A percentile compares a stretch with the other conserved stretches of the same genome.
phyloP scores from a whole-genome alignment of 2,329 filamentous ascomycete species.

The Xylariaceae sp. region DNA sequence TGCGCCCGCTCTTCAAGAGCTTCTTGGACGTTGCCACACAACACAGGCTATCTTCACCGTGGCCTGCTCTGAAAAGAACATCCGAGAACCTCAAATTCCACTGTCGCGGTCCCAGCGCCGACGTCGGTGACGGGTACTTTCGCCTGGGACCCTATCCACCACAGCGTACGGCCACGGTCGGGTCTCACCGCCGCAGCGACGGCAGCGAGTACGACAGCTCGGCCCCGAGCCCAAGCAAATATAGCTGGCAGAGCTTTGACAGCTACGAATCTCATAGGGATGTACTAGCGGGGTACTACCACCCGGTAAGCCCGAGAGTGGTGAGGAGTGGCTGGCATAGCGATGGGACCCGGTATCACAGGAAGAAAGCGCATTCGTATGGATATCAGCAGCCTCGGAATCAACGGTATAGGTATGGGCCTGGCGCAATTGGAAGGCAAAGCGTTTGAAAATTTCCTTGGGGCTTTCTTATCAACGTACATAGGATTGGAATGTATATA shows the following conservation, averaged over 20 bases:
- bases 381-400: too few relatives aligned
- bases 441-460: too few relatives aligned
- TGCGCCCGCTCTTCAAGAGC: constrained; percentile 42
- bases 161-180: not conserved
- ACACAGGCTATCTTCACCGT: not conserved
- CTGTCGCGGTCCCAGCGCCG: constrained; percentile 6
- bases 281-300: not conserved
- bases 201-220: not conserved
- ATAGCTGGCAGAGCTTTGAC: constrained; percentile 1
- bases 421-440: too few relatives aligned
- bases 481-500: too few relatives aligned
- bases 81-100: constrained; percentile 2
- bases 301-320: constrained; percentile 5
- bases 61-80: not conserved
- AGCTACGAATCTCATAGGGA: constrained; percentile 5
- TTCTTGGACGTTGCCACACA: constrained; percentile 17
- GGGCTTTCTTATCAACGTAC: too few relatives aligned
- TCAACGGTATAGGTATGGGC: too few relatives aligned
- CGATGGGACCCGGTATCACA: constrained; percentile 1
- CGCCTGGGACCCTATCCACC: not conserved
- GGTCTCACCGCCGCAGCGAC: constrained; percentile 1
- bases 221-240: not conserved
- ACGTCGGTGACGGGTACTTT: not conserved
- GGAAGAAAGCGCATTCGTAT: not conserved
- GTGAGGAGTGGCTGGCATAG: constrained; percentile 3